phyloP scores from a whole-genome alignment of 345 rosid genomes.

The Brassica rapa region DNA sequence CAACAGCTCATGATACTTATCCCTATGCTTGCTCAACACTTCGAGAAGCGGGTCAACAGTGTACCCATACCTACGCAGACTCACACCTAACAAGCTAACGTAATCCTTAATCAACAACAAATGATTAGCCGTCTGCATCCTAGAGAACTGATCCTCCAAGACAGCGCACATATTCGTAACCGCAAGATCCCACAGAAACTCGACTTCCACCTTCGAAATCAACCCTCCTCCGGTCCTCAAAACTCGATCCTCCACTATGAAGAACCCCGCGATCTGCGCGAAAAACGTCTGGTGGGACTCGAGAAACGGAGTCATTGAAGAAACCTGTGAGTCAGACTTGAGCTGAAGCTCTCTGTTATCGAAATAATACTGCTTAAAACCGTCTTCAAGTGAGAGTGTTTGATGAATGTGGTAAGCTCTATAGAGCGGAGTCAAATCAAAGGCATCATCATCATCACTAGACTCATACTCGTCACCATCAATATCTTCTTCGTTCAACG shows the following conservation, averaged over 20 bases:
- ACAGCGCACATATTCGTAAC: conserved; percentile 95
- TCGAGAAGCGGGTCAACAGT: conserved; percentile 87
- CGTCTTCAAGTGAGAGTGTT: conserved; percentile 79
- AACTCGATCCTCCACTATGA: conserved; percentile 85
- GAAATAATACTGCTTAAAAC: conserved; percentile 82
- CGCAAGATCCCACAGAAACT: conserved; percentile 92
- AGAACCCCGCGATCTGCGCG: conserved; percentile 95
- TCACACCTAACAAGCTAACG: conserved; percentile 94
- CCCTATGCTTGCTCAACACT: conserved; percentile 90
- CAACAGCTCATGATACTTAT: conserved; percentile 87
- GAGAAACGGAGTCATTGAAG: conserved; percentile 93
- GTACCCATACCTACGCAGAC: conserved; percentile 82
- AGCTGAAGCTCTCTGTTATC: conserved; percentile 93
- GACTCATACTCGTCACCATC: conserved; percentile 44
- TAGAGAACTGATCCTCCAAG: conserved; percentile 94
- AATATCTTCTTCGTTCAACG: conserved; percentile 77
- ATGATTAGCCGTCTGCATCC: conserved; percentile 99
- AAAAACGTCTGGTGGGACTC: conserved; percentile 98
- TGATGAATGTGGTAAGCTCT: conserved; percentile 91
- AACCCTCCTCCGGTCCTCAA: conserved; percentile 88
- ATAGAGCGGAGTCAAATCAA: conserved; percentile 85
- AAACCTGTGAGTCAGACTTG: conserved; percentile 95
- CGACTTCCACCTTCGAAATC: conserved; percentile 83
- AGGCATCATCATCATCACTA: conserved; percentile 48
- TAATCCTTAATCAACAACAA: conserved; percentile 89